A percentile compares a stretch with the other conserved stretches of the same genome.
Conservation (phyloP, 495 filamentous ascomycete species). For the Pyrenopolyporus hunteri region DNA sequence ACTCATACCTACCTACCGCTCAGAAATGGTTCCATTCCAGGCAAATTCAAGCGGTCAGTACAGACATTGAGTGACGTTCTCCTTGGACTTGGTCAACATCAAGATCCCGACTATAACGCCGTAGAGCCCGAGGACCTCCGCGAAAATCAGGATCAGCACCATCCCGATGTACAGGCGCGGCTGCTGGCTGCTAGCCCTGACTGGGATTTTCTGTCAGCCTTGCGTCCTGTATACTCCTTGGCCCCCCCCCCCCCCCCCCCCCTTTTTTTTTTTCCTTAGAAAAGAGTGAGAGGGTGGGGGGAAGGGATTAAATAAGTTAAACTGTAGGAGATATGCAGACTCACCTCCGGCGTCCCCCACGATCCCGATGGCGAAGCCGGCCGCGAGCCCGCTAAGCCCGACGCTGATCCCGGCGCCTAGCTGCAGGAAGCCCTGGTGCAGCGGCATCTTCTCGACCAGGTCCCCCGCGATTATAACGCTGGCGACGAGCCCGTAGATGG, state of each 20-base stretch:
- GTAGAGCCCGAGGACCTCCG: slow-evolving; percentile 85
- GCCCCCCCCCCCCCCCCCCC: too few species aligned
- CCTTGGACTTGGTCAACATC: slow-evolving; percentile 47
- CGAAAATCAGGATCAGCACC: slow-evolving; percentile 94
- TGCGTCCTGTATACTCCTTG: too few species aligned
- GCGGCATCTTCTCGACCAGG: slow-evolving; percentile 52
- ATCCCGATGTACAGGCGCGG: slow-evolving; percentile 90
- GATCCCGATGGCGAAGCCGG: slow-evolving; percentile 91
- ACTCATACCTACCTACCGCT: too few species aligned
- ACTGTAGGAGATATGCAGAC: slow-evolving; percentile 8
- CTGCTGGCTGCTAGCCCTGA: slow-evolving; percentile 86
- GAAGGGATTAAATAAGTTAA: background rate
- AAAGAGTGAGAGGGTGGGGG: background rate
- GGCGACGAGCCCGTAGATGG: slow-evolving; percentile 59
- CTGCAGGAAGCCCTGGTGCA: slow-evolving; percentile 55
- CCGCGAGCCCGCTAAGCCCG: slow-evolving; percentile 67
- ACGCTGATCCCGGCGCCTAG: slow-evolving; percentile 55
- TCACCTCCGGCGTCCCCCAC: slow-evolving; percentile 80
- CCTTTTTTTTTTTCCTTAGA: too few species aligned
- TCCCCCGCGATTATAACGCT: slow-evolving; percentile 54
- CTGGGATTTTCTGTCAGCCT: slow-evolving; percentile 39
- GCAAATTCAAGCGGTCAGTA: slow-evolving; percentile 27
- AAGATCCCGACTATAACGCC: slow-evolving; percentile 52
- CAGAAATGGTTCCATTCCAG: background rate
- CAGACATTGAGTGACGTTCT: slow-evolving; percentile 44